Base-by-base conservation (phyloP, 148 eudicot species). In the Chenopodium suecicum region DNA sequence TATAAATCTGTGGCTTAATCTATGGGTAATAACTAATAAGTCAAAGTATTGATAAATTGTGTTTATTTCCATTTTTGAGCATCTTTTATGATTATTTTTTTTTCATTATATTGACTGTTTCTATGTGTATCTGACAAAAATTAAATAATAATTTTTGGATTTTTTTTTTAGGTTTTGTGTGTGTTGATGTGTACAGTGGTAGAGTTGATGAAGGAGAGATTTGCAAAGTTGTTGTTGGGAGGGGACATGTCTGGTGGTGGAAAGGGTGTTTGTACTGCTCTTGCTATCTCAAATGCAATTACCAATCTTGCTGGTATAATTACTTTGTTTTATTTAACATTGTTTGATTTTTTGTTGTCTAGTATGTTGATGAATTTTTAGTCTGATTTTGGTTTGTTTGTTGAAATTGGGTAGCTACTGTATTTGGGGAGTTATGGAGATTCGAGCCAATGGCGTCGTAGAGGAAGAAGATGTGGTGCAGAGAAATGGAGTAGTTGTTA, bases 201-300 rank as follows among this genome's bases (percentile, higher is more conserved):
- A 69, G 97, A 91, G 80, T 84, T 96, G 95, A 96, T 96, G 99
- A 94, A 96, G 86, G 99, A 96, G 81, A 91, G 98, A 85, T 96
- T 96, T 82, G 93, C 98, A 16, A 96, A 96, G 89, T 92, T 96
- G 89, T 92, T 96, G 63, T 91, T 96, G 0, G 99, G 99, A 47
- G 99, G 94, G 80, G 99, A 96, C 84, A 96, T 96, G 99, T 94
- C 97, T 82, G 99, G 99, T 83, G 98, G 98, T 70, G 99, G 99
- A 29, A 96, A 96, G 86, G 99, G 99, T 29, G 99, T 96, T 72
- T 94, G 95, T 78, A 90, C 99, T 50, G 99, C 99, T 1, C 92
- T 96, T 12, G 98, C 99, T 32, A 90, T 94, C 85, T 96, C 98
- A 25, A 96, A 96, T 84, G 97, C 99, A 20, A 94, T 96, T 65